Evolutionary conservation across 768 basidiomycete genomes (phyloP).

Genomic region (Austroboletus festivus): DNA sequence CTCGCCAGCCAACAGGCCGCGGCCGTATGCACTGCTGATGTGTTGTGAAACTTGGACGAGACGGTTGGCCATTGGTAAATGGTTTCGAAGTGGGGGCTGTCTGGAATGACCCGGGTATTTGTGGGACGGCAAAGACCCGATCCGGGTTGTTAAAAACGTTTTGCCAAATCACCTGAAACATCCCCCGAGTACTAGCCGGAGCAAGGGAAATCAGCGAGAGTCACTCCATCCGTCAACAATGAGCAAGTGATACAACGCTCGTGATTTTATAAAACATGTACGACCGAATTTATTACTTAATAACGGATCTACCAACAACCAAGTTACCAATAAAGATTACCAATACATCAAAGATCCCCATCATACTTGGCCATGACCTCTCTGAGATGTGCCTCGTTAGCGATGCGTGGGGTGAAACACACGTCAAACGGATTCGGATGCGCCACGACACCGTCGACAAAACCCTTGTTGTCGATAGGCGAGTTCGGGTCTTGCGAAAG

Average conservation of each 20-base stretch:
- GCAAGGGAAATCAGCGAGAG: too few relatives aligned
- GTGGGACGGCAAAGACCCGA: background rate
- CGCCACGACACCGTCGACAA: constrained; percentile 61
- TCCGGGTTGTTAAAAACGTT: too few relatives aligned
- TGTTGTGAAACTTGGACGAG: constrained; percentile 72
- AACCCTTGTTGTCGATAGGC: constrained; percentile 59
- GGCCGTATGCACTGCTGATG: constrained; percentile 46
- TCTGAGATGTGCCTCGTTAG: constrained; percentile 23
- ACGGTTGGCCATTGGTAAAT: constrained; percentile 46
- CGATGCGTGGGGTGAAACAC: constrained; percentile 48
- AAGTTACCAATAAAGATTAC: background rate
- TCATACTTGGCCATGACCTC: constrained; percentile 26
- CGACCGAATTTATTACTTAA: too few relatives aligned
- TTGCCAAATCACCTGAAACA: too few relatives aligned
- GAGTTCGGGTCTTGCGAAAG: constrained; percentile 47
- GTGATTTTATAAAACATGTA: too few relatives aligned
- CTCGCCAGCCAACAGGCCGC: constrained; percentile 68
- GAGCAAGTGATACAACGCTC: too few relatives aligned
- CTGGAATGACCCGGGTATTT: background rate
- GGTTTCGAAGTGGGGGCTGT: background rate
- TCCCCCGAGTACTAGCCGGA: too few relatives aligned
- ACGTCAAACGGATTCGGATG: constrained; percentile 63
- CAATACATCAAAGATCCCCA: constrained; percentile 10
- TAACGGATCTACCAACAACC: too few relatives aligned
- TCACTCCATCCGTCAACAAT: too few relatives aligned